Evolutionary conservation across 768 basidiomycete species (phyloP).

Genomic region (Pisolithus orientalis): DNA sequence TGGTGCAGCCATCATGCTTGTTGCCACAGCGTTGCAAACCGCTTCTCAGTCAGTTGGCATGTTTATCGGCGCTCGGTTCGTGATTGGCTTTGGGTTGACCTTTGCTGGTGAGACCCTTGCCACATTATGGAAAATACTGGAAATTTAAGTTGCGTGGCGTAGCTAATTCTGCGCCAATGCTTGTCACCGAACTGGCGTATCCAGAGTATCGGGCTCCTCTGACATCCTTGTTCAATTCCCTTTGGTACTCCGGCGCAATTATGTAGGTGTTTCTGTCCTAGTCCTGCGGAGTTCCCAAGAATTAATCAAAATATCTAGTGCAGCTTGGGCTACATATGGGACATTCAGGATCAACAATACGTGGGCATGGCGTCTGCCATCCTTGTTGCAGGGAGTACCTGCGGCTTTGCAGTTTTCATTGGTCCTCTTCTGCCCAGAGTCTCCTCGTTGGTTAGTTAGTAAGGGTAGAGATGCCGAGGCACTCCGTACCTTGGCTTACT

Average conservation of each 20-base stretch:
- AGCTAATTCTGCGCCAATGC: slow-evolving; percentile 72
- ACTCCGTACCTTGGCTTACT: slow-evolving; percentile 65
- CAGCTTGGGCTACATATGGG: slow-evolving; percentile 84
- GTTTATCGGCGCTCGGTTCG: slow-evolving; percentile 78
- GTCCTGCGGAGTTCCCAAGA: background rate
- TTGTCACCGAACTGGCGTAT: slow-evolving; percentile 84
- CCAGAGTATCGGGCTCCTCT: slow-evolving; percentile 75
- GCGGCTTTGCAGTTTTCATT: slow-evolving; percentile 60
- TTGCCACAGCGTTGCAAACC: slow-evolving; percentile 63
- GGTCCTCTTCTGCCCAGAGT: slow-evolving; percentile 72
- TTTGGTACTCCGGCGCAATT: slow-evolving; percentile 84
- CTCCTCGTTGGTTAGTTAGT: slow-evolving; percentile 76
- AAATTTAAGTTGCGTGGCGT: slow-evolving; percentile 6
- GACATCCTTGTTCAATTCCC: slow-evolving; percentile 75
- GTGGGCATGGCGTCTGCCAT: slow-evolving; percentile 84
- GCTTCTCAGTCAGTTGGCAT: slow-evolving; percentile 66
- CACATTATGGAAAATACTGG: background rate
- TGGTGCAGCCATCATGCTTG: slow-evolving; percentile 65
- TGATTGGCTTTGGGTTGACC: slow-evolving; percentile 72
- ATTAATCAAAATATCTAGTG: slow-evolving; percentile 27
- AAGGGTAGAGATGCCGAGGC: slow-evolving; percentile 71
- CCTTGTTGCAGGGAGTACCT: slow-evolving; percentile 63
- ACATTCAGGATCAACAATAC: slow-evolving; percentile 61
- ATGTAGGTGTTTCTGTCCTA: slow-evolving; percentile 38
- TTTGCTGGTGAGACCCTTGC: slow-evolving; percentile 44